Percentiles rank a stretch among this genome's conserved stretches.
Evolutionary conservation across 2,329 filamentous ascomycete species (phyloP).

Genomic region (Domatiomyces catenatus): DNA sequence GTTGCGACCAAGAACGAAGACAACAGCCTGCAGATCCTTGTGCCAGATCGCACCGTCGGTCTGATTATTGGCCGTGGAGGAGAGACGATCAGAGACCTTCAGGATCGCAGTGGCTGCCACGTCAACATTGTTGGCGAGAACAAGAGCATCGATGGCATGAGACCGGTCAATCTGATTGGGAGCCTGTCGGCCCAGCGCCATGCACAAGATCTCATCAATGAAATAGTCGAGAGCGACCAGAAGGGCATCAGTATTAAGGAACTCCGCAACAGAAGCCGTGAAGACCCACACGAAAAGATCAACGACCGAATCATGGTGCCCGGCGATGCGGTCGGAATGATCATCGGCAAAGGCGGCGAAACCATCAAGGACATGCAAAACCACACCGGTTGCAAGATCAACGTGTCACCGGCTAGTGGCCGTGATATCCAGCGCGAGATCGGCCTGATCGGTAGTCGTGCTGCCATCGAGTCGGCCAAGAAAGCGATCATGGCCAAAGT

Average conservation of each 20-base stretch:
- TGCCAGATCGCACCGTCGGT: slow-evolving; percentile 81
- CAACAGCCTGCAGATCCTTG: slow-evolving; percentile 82
- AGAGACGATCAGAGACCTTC: slow-evolving; percentile 81
- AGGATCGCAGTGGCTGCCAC: slow-evolving; percentile 84
- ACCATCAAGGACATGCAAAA: slow-evolving; percentile 91
- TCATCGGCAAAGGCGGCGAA: slow-evolving; percentile 85
- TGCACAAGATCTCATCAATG: slow-evolving; percentile 77
- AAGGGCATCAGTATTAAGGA: slow-evolving; percentile 21
- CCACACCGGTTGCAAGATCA: slow-evolving; percentile 81
- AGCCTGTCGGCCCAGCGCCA: slow-evolving; percentile 56
- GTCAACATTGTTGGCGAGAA: slow-evolving; percentile 90
- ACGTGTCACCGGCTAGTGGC: slow-evolving; percentile 67
- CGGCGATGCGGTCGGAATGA: slow-evolving; percentile 88
- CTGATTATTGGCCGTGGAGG: slow-evolving; percentile 87
- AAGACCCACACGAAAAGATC: slow-evolving; percentile 38
- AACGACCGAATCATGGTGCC: slow-evolving; percentile 75
- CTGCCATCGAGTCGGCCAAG: slow-evolving; percentile 68
- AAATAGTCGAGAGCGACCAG: slow-evolving; percentile 79
- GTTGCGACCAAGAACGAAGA: slow-evolving; percentile 48
- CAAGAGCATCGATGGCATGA: slow-evolving; percentile 77
- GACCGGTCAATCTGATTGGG: slow-evolving; percentile 81
- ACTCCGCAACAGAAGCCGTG: slow-evolving; percentile 28
- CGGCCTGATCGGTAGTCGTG: slow-evolving; percentile 61
- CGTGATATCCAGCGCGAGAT: slow-evolving; percentile 74
- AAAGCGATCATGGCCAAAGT: slow-evolving; percentile 81